Conservation (phyloP, 345 rosid species). For the Physaria fendleri region DNA sequence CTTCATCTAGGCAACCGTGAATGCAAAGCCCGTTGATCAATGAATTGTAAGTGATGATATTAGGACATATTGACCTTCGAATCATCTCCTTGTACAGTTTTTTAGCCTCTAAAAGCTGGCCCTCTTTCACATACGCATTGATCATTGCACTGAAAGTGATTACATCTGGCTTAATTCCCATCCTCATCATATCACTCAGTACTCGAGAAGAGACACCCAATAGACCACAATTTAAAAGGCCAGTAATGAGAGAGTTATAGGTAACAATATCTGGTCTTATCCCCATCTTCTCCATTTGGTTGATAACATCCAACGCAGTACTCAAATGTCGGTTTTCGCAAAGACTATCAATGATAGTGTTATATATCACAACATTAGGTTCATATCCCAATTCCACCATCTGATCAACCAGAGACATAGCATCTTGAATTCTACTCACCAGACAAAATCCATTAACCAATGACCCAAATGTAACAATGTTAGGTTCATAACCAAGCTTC, state of each 20-base stretch:
- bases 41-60: background rate
- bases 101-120: background rate
- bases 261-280: background rate
- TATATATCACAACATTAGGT: background rate
- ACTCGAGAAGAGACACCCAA: background rate
- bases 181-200: background rate
- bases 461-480: background rate
- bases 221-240: background rate
- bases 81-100: background rate
- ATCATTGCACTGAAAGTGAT: background rate
- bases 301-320: background rate
- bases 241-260: background rate
- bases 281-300: background rate
- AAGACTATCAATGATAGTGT: background rate
- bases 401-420: background rate
- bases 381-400: background rate
- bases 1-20: background rate
- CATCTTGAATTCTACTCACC: background rate
- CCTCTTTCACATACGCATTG: background rate
- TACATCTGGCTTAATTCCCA: background rate
- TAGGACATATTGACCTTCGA: background rate
- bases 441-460: background rate
- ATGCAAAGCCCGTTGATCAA: background rate
- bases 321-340: background rate
- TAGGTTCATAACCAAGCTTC: background rate